Base-by-base conservation (phyloP, 2,329 filamentous ascomycete genomes). In the Monilinia aucupariae region DNA sequence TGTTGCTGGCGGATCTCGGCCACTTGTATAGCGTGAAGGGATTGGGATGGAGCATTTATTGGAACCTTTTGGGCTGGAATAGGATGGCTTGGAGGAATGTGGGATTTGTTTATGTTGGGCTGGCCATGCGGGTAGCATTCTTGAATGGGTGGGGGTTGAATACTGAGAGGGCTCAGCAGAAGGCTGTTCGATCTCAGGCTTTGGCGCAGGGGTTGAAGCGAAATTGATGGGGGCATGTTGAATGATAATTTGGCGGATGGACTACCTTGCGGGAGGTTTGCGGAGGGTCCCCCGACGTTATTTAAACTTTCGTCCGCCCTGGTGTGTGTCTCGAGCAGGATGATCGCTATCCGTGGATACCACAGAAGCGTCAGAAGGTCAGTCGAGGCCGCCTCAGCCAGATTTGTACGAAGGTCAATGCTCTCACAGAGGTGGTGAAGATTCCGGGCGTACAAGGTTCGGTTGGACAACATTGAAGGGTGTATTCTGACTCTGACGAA, bases 1-100 rank as follows among this genome's bases (percentile, higher is more conserved):
- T 92, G 64, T 79, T 92, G 39, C 73, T 92, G 20, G 90, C 88
- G n/a, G 90, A 93, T 74, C 73, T 91, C 41, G 90, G 89, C 4
- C 90, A 92, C 74, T 76, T 92, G 62, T 89, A 86, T 74, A 85
- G 85, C 43, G 80, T 92, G 64, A 76, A 78, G 43, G 77, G 77
- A 34, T 77, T 88, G 37, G 89, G 89, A 0, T 67, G 73, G 15
- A 75, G 77, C 10, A 78, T 90, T n/a, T 91, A 88, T 75, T 89
- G 67, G 68, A 68, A 68, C 25, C 78, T 83, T 34, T 70, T 75
- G 67, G 73, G 75, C 12, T 91, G 87, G 88, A 90, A 88, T 73
- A 79, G 80, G 15, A 87, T 88, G 65, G 85, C 85, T 67, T 83
- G 81, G 79, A 88, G 87, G 1, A 90, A 89, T 70, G 80, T 90